Percentiles rank a stretch among this genome's conserved stretches.
phyloP scores from a whole-genome alignment of 2,329 filamentous ascomycete species.

The Madurella mycetomatis region DNA sequence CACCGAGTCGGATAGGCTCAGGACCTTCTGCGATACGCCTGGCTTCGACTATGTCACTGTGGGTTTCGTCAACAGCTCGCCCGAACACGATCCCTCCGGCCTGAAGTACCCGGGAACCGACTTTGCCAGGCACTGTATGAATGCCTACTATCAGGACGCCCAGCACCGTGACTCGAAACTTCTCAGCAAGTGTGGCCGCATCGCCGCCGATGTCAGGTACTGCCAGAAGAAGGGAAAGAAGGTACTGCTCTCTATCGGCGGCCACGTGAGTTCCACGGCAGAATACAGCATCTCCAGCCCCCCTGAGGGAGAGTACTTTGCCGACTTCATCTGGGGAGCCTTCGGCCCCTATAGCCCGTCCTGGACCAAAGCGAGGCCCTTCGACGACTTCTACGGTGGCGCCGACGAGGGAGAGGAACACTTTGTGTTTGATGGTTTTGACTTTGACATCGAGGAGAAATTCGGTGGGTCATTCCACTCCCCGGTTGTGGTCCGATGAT shows the following conservation, averaged over 20 bases:
- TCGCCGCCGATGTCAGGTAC: constrained; percentile 34
- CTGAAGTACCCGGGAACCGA: constrained; percentile 35
- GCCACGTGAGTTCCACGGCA: constrained; percentile 33
- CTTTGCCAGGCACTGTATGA: constrained; percentile 36
- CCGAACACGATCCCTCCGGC: constrained; percentile 32
- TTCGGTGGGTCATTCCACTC: constrained; percentile 17
- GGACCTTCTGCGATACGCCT: constrained; percentile 30
- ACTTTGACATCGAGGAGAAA: constrained; percentile 45
- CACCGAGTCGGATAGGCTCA: constrained; percentile 17
- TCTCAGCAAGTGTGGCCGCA: constrained; percentile 31
- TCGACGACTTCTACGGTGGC: constrained; percentile 32
- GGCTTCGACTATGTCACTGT: constrained; percentile 39
- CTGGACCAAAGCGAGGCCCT: constrained; percentile 37
- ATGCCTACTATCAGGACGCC: constrained; percentile 29
- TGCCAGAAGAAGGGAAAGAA: constrained; percentile 59
- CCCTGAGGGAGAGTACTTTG: constrained; percentile 32
- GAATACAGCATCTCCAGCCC: constrained; percentile 34
- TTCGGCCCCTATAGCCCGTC: constrained; percentile 34
- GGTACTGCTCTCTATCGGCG: constrained; percentile 60
- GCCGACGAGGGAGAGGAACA: constrained; percentile 19
- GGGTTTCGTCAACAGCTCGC: constrained; percentile 37
- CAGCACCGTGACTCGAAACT: constrained; percentile 30
- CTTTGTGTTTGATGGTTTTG: constrained; percentile 48
- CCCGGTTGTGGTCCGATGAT: neutral
- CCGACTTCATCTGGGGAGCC: constrained; percentile 35